Percentiles rank a stretch among this genome's conserved stretches.
Conservation (phyloP, 2,329 filamentous ascomycete genomes). For the Apiospora aurea region DNA sequence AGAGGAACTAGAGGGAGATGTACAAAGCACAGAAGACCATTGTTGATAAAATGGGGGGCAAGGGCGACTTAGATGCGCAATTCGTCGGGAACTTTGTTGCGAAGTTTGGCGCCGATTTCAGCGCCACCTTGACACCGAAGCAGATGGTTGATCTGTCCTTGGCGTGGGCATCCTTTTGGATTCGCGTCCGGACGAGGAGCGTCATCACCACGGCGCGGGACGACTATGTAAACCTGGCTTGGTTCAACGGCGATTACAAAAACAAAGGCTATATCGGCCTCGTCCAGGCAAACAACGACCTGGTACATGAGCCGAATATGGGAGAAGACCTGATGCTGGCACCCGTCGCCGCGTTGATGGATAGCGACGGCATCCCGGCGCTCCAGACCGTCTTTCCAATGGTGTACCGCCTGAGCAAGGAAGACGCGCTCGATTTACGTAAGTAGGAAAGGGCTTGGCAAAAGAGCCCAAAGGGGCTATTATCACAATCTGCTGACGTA, state of each 20-base stretch:
- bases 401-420: background rate
- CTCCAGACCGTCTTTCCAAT: background rate
- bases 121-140: background rate
- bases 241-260: background rate
- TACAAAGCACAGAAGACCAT: background rate
- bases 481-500: too few relatives aligned
- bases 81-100: background rate
- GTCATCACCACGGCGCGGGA: background rate
- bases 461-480: too few relatives aligned
- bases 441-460: background rate
- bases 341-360: background rate
- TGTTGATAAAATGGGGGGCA: background rate
- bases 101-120: background rate
- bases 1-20: background rate
- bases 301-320: background rate
- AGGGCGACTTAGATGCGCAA: background rate
- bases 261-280: background rate
- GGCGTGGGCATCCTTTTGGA: background rate
- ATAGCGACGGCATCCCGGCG: background rate
- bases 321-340: background rate
- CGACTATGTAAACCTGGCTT: background rate
- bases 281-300: background rate
- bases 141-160: background rate
- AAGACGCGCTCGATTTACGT: background rate
- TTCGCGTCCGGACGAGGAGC: background rate